Evolutionary conservation across 2,329 filamentous ascomycete species (phyloP), one percentile per base, ranked within the genome.

Genomic region (Zasmidium angulare): DNA sequence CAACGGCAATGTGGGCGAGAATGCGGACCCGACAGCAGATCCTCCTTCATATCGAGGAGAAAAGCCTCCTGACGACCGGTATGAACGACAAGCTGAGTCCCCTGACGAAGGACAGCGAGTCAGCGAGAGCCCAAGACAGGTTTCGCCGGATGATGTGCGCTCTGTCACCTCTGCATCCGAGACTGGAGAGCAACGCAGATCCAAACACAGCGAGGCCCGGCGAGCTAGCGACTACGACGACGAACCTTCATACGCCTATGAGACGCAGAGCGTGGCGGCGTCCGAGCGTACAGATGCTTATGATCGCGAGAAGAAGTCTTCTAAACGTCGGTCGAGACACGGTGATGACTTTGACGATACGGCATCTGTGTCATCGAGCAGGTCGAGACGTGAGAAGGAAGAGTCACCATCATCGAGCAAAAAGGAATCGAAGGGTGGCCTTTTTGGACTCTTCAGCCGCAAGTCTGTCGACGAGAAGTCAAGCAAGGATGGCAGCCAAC

Each of bases 391-490:
- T 22, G 64, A 77, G 22, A 76, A 77, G 24, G 77, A 78, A 12
- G 71, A 75, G 22, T 59, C 66, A 22, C 60, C 66, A 7, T 58
- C 67, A 14, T 55, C 62, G 17, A 69, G 68, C 56, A 71, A 77
- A 61, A 77, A 78, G 53, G 78, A 78, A 61, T 76, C 77, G 63
- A 78, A 78, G 51, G 75, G 75, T 50, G 77, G 79, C 12, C 55
- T 82, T 7, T 76, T 81, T 52, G 76, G 78, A 3, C 64, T 81
- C 9, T 80, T 81, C 61, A 71, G 74, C 29, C 75, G 77, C 63
- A 81, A 78, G 68, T 78, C 78, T 1, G 72, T 70, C 46, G 77
- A 78, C 46, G 64, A 67, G 11, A 66, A n/a, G 70, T 72, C 56
- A 61, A 75, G 72, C 53, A 61, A 62, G 21, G 66, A 68, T 22